Conservation (phyloP, 345 rosid species). For the Cardiospermum halicacabum region DNA sequence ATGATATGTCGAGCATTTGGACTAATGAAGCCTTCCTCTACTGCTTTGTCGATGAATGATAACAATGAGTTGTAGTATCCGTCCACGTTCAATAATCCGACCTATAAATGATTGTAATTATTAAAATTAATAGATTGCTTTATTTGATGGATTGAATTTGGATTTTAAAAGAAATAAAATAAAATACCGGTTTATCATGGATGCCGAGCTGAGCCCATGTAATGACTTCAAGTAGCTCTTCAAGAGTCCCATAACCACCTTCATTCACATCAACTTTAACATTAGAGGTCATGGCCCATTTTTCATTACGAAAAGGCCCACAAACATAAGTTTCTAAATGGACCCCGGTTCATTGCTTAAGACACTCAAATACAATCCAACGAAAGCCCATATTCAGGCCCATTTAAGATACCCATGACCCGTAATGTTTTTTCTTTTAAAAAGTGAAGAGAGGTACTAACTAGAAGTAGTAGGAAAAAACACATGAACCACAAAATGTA, state of each 20-base stretch:
- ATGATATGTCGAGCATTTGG: slow-evolving; percentile 77
- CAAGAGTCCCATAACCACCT: slow-evolving; percentile 89
- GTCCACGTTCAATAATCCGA: slow-evolving; percentile 74
- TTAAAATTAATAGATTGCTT: too few relatives aligned
- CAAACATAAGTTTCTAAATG: too few relatives aligned
- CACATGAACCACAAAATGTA: slow-evolving; percentile 6
- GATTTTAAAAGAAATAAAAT: background rate
- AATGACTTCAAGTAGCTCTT: slow-evolving; percentile 78
- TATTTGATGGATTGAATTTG: too few relatives aligned
- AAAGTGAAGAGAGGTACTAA: background rate
- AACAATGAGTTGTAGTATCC: slow-evolving; percentile 73
- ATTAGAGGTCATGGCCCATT: too few relatives aligned
- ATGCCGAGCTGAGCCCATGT: slow-evolving; percentile 91
- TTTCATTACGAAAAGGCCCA: too few relatives aligned
- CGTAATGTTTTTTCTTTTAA: too few relatives aligned
- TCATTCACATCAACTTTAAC: background rate
- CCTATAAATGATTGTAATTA: slow-evolving; percentile 35
- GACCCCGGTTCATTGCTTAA: too few relatives aligned
- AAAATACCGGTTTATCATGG: slow-evolving; percentile 75
- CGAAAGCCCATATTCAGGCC: background rate
- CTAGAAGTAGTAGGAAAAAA: slow-evolving; percentile 5
- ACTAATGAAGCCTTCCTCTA: slow-evolving; percentile 71
- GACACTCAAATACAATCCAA: background rate
- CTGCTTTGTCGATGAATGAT: slow-evolving; percentile 70
- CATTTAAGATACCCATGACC: background rate